Evolutionary conservation across 148 eudicot species (phyloP), one percentile per base, ranked within the genome.

Genomic region (Pharnaceum exiguum): DNA sequence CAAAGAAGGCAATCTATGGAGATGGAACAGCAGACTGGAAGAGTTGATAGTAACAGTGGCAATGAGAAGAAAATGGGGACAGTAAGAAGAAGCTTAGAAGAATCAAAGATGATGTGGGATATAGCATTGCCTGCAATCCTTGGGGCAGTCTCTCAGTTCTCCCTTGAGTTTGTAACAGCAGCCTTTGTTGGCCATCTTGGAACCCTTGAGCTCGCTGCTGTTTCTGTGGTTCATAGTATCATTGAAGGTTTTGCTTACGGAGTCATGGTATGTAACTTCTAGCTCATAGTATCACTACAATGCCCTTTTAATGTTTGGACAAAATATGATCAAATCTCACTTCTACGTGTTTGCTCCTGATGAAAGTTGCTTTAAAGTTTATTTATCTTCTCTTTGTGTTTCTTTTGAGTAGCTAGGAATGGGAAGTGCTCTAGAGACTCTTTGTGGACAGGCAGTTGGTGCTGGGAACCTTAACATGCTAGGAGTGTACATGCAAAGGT

Each of bases 371-470:
- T n/a, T n/a, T n/a, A n/a, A n/a, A n/a, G n/a, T 18, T 29, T 11
- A 30, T 25, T 10, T 36, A 12, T 9, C 1, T 26, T 10, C 26
- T 38, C 24, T 27, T 55, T 31, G 37, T 40, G 26, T 23, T 38
- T 36, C 24, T 2, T 42, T 12, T 48, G 44, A 22, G 35, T 44
- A 59, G 65, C 50, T 75, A 24, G 66, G 69, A 40, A 75, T 79
- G 72, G 81, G 80, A 62, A 82, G 87, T 45, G 83, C 83, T 16
- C 72, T 78, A 2, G 82, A 82, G 63, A 82, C 84, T 19, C 68
- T 82, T 2, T 73, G 81, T 48, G 87, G 87, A 23, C 87, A 82
- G 51, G 87, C 87, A 11, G 75, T 66, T 13, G 87, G 87, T 0
- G 81, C 87, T 1, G 82, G 80, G 10, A 67, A 72, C 13, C 8